Base-by-base conservation (phyloP, 331 rosid genomes). In the Stylosanthes scabra region DNA sequence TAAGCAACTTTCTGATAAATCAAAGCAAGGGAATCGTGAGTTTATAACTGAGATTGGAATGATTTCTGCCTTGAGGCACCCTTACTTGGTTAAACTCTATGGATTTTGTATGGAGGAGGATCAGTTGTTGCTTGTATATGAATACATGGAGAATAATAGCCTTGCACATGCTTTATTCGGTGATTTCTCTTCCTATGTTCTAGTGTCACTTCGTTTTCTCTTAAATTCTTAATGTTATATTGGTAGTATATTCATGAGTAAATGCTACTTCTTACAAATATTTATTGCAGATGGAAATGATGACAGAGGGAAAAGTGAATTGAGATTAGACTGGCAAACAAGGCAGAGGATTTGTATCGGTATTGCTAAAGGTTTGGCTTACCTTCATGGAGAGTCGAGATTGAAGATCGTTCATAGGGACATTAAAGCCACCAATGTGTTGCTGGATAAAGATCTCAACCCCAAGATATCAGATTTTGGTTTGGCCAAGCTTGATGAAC, bases 381-480 rank as follows among this genome's bases (percentile, higher is more conserved):
- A 66, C 59, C 91, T 90, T 37, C 93, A 90, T 66, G 91, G 84
- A 65, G 96, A 90, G 7, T 90, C 96, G 27, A 83, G 88, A 65
- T 42, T 89, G 8, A 89, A 87, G 82, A 86, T 89, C 44, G 87
- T 89, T 63, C 92, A 87, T 12, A 82, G 92, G 70, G 96, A 89
- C 68, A 89, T 87, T 25, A 89, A 89, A 76, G 88, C 90, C 11
- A 81, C 90, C 28, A 89, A 87, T 69, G 85, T 89, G 15, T 46
- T 89, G 10, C 74, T 89, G 2, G 96, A 87, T 65, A 83, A 83
- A 84, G 74, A 84, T 77, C 86, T 86, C 10, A 84, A 66, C 14
- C 85, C 90, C 0, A 90, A 90, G 67, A 88, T 88, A 71, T 84
- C 93, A 0, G 91, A 90, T 72, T 90, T 90, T 66, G 93, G 93